Evolutionary conservation across 2,329 filamentous ascomycete genomes (phyloP), one percentile per base, ranked within the genome.

Genomic region (Microdochium paspali): DNA sequence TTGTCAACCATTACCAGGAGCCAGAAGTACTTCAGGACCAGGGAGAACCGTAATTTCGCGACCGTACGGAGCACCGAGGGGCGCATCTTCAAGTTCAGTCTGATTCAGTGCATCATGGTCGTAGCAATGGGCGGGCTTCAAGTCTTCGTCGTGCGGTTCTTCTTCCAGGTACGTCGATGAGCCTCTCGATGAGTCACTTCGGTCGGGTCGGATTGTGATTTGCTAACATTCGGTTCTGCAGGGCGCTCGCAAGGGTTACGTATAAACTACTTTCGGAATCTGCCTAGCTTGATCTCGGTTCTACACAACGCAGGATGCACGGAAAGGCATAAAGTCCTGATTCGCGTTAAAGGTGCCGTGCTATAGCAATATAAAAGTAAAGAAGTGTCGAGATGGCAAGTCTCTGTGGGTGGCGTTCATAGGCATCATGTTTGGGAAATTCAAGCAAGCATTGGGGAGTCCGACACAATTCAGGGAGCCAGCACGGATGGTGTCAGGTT

Each of bases 11-110:
- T 98, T 63, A 90, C 87, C 39, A 82, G 93, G 61, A 96, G 95
- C 73, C 93, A 98, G 64, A 98, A 98, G 67, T 98, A 98, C 75
- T 98, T 98, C 82, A 87, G 94, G 53, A 98, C 93, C 2, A 84
- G 93, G 56, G 93, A 98, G 76, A 98, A 98, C 77, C 81, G 93
- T 52, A 98, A 98, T 72, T 97, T 98, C 71, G 94, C 88, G 72
- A 98, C 93, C 10, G 93, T 98, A 59, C 80, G 88, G 66, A 96
- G 90, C 71, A 98, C 93, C 35, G 93, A 98, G 75, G 82, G 81
- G 65, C 79, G 93, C 53, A 98, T 98, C 61, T 90, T 96, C 73
- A 97, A 96, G 71, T 95, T 98, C 68, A 95, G 88, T 65, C 74
- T 98, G 62, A 85, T 97, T 58, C 93, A 98, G 74, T 86, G 87